Percentiles rank a stretch among this genome's conserved stretches.
phyloP scores from a whole-genome alignment of 176 grass and related monocot genomes.

The Musa itinerans region DNA sequence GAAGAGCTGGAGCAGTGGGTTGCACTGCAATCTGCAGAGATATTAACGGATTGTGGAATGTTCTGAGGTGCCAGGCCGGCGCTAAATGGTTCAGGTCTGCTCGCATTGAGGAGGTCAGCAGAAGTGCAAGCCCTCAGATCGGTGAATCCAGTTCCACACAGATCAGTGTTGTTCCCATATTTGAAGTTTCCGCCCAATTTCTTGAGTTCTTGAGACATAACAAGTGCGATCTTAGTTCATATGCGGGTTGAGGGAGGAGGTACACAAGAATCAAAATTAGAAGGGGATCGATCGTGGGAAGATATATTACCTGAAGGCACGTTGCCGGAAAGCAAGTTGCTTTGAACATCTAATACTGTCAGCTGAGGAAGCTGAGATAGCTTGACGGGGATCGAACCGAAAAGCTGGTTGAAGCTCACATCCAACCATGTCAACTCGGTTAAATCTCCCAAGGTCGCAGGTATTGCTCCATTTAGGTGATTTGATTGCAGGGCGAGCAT shows the following conservation, averaged over 20 bases:
- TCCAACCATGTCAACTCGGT: constrained; percentile 48
- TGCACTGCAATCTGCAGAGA: constrained; percentile 28
- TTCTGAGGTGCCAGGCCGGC: constrained; percentile 41
- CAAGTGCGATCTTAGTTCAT: background rate
- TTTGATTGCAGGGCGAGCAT: constrained; percentile 77
- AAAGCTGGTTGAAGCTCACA: constrained; percentile 70
- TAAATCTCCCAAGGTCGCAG: constrained; percentile 52
- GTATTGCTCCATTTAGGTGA: constrained; percentile 60
- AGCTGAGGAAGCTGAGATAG: constrained; percentile 44
- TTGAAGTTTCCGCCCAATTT: constrained; percentile 58
- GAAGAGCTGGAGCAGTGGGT: constrained; percentile 35
- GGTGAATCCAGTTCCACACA: constrained; percentile 54
- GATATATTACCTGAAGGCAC: constrained; percentile 58
- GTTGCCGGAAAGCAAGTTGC: constrained; percentile 67
- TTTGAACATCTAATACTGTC: constrained; percentile 42
- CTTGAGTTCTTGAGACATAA: constrained; percentile 40
- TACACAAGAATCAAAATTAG: background rate
- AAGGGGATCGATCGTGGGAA: background rate
- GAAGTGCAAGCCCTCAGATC: constrained; percentile 56
- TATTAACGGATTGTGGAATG: constrained; percentile 18
- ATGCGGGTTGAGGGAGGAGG: background rate
- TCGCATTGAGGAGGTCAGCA: constrained; percentile 51
- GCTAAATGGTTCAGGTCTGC: constrained; percentile 72
- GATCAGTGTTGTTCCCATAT: constrained; percentile 71
- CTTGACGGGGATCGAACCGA: constrained; percentile 70